These are phyloP conservation scores for Melanomma pulvis-pyrius DNA, from an alignment of 495 filamentous ascomycete genomes.

Conservation along the genomic window DNA sequence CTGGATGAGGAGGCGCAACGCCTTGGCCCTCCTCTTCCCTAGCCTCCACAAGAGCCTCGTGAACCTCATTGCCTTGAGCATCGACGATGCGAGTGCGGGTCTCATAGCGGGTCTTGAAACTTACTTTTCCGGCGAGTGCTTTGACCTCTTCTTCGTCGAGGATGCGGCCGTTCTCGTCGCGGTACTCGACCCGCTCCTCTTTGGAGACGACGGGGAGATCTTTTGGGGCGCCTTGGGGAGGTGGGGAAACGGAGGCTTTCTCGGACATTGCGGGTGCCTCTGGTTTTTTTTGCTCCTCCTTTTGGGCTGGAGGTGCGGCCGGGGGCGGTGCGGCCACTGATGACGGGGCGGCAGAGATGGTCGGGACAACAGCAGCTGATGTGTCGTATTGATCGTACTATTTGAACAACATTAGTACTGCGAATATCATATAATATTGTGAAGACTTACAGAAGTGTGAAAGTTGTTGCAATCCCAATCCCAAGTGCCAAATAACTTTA, in stretches of 20 bases:
- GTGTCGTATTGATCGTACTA: constrained; percentile 41
- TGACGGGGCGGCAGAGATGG: constrained; percentile 20
- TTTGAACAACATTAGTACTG: neutral
- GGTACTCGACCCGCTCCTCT: constrained; percentile 89
- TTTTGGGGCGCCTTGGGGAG: constrained; percentile 15
- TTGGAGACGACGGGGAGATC: constrained; percentile 54
- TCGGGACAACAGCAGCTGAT: neutral
- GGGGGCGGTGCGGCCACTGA: constrained; percentile 17
- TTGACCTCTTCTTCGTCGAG: constrained; percentile 81
- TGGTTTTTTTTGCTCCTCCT: constrained; percentile 29
- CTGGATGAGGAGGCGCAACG: constrained; percentile 76
- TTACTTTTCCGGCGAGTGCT: constrained; percentile 84
- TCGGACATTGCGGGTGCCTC: constrained; percentile 20
- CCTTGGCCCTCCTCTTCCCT: constrained; percentile 23
- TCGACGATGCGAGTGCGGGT: constrained; percentile 85
- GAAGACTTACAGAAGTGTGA: constrained; percentile 72
- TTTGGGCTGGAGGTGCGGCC: constrained; percentile 30
- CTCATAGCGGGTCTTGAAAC: constrained; percentile 92
- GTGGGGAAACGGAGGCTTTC: constrained; percentile 41
- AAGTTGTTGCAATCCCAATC: constrained; percentile 98
- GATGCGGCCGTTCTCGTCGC: constrained; percentile 90
- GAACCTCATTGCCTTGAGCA: constrained; percentile 69
- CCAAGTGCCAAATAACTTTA: constrained; percentile 88
- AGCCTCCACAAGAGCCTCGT: constrained; percentile 46
- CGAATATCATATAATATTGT: neutral